Evolutionary conservation across 768 basidiomycete species (phyloP).

Genomic region (Boletus pseudo-olivaceus): DNA sequence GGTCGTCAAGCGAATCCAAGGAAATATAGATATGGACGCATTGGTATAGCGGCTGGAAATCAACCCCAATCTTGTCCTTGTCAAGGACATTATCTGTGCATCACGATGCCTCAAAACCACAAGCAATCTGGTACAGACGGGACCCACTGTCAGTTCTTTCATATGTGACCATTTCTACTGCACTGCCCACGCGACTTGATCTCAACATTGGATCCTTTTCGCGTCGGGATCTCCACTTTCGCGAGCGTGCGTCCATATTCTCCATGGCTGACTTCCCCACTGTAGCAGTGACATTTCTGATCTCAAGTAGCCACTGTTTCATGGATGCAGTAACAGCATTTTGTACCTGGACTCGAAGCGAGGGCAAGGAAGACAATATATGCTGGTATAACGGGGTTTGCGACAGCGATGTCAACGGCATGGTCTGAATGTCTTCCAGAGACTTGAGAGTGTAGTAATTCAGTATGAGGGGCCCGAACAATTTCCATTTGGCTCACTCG

Average conservation of each 20-base stretch:
- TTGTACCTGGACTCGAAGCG: constrained; percentile 83
- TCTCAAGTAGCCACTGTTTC: constrained; percentile 96
- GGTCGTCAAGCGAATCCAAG: constrained; percentile 84
- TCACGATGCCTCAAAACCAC: constrained; percentile 9
- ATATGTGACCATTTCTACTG: constrained; percentile 86
- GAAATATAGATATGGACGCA: constrained; percentile 96
- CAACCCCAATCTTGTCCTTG: constrained; percentile 82
- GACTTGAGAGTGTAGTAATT: constrained; percentile 53
- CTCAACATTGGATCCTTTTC: constrained; percentile 82
- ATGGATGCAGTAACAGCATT: constrained; percentile 91
- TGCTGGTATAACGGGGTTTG: constrained; percentile 93
- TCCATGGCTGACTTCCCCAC: constrained; percentile 88
- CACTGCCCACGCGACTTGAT: constrained; percentile 79
- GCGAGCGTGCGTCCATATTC: constrained; percentile 78
- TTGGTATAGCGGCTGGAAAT: constrained; percentile 93
- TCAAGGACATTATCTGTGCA: constrained; percentile 82
- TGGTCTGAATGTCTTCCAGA: constrained; percentile 89
- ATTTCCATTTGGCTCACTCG: constrained; percentile 55
- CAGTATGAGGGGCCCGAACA: constrained; percentile 27
- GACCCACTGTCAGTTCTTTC: constrained; percentile 92
- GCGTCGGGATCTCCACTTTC: constrained; percentile 78
- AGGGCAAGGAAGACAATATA: constrained; percentile 87
- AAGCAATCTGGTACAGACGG: not conserved
- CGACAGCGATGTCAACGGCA: constrained; percentile 84
- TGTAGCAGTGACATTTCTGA: constrained; percentile 80